Base-by-base conservation (phyloP, 768 basidiomycete genomes). In the Xerocomus brunneocitrinus region DNA sequence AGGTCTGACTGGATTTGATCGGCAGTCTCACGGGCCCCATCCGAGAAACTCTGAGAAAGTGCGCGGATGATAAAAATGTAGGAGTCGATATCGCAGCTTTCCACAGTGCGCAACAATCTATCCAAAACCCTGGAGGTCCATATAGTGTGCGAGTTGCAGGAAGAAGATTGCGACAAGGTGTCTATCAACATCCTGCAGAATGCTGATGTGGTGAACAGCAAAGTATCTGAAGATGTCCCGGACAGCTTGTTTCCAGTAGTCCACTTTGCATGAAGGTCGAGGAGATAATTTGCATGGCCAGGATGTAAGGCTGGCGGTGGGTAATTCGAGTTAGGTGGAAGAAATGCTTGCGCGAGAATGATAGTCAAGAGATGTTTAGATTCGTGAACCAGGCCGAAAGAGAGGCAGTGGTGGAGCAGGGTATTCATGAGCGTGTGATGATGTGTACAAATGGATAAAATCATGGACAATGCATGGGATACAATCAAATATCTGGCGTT, bases 391-490 rank as follows among this genome's bases (percentile, higher is more conserved):
- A 85, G 70, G 28, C 69, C 62, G 53, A 75, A 71, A n/a, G 71
- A 60, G 10, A 82, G 62, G 35, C 76, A 73, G n/a, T 79, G 63
- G n/a, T 82, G 77, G 1, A 85, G 72, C 1, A 85, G 72, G 32
- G 71, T 63, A 14, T 66, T 72, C 28, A 81, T 62, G 12, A 85
- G 72, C 6, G 79, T 78, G 30, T 76, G 75, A 55, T 81, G 72
- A 45, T 69, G 74, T 5, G 75, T 69, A 53, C 77, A 81, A 4
- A 67, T 65, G 24, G 67, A 67, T 38, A 84, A 62, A 13, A 81
- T 71, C 28, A 82, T 62, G 24, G 71, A 72, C 7, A 84, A 63
- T 8, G 82, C 78, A 61, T 85, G 81, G 0, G 81, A 74, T 4
- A 79, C 60, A 19, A 84, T 58, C 19, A 78, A 70, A 61, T 70